Percentiles rank a stretch among this genome's conserved stretches.
These are phyloP conservation scores for Trichophaea hybrida DNA, from an alignment of 2,329 filamentous ascomycete genomes.

Conservation along the genomic window DNA sequence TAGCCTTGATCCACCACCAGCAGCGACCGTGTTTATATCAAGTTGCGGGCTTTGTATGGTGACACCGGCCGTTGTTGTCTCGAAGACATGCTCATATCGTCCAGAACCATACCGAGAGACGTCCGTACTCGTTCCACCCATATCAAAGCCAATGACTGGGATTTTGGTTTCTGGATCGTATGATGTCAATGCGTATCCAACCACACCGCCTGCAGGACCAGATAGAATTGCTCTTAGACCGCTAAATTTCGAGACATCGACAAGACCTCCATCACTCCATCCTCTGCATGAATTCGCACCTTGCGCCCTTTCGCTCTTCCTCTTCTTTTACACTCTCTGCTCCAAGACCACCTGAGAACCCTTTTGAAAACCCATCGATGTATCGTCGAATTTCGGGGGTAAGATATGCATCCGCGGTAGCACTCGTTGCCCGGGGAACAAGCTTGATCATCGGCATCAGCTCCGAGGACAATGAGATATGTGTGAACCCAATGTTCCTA, in stretches of 20 bases:
- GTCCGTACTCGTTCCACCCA: slow-evolving; percentile 88
- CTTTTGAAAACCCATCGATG: slow-evolving; percentile 59
- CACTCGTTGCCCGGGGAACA: slow-evolving; percentile 58
- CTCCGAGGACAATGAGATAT: slow-evolving; percentile 67
- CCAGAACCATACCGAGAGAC: slow-evolving; percentile 77
- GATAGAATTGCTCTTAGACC: slow-evolving; percentile 75
- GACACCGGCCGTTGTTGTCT: slow-evolving; percentile 86
- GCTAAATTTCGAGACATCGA: slow-evolving; percentile 67
- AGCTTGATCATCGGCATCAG: slow-evolving; percentile 84
- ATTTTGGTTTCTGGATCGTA: slow-evolving; percentile 71
- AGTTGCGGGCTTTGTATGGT: slow-evolving; percentile 85
- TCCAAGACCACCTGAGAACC: slow-evolving; percentile 69
- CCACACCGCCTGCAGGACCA: slow-evolving; percentile 82
- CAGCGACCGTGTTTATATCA: slow-evolving; percentile 89
- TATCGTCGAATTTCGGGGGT: slow-evolving; percentile 69
- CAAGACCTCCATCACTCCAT: slow-evolving; percentile 42
- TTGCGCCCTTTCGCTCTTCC: slow-evolving; percentile 50
- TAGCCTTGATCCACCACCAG: slow-evolving; percentile 69
- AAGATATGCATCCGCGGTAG: slow-evolving; percentile 66
- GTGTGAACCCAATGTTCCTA: slow-evolving; percentile 63
- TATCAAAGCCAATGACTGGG: slow-evolving; percentile 87
- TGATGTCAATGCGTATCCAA: slow-evolving; percentile 81
- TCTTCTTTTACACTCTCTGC: slow-evolving; percentile 57
- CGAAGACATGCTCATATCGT: slow-evolving; percentile 83
- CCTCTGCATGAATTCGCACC: slow-evolving; percentile 96